Evolutionary conservation across 2,329 filamentous ascomycete genomes (phyloP).

Genomic region (Clarireedia monteithiana): DNA sequence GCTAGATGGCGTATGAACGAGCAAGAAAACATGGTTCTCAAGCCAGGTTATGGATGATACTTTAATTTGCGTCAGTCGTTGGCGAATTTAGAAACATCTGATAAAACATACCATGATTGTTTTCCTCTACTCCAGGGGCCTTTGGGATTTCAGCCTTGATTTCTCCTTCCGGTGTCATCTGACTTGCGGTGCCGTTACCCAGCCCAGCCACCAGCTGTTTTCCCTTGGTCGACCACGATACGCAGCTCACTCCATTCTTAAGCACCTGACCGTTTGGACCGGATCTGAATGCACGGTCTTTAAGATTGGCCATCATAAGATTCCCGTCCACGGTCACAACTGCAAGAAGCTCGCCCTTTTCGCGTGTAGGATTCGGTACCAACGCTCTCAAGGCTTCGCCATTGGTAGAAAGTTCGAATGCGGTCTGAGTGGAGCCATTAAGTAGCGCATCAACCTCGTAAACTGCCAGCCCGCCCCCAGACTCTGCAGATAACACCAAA

Average conservation of each 20-base stretch:
- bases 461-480: constrained; percentile 72
- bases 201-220: constrained; percentile 89
- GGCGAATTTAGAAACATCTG: neutral
- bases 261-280: constrained; percentile 57
- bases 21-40: constrained; percentile 76
- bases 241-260: constrained; percentile 69
- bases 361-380: constrained; percentile 69
- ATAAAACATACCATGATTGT: constrained; percentile 55
- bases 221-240: constrained; percentile 86
- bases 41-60: constrained; percentile 83
- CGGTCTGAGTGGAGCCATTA: constrained; percentile 56
- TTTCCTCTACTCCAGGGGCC: constrained; percentile 57
- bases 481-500: constrained; percentile 74
- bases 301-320: constrained; percentile 75
- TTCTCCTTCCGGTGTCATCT: constrained; percentile 76
- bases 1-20: constrained; percentile 64
- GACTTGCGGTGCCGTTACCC: constrained; percentile 68
- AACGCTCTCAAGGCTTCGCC: constrained; percentile 65
- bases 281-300: constrained; percentile 50
- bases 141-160: constrained; percentile 72
- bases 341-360: constrained; percentile 68
- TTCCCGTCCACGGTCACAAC: constrained; percentile 75
- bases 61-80: constrained; percentile 29
- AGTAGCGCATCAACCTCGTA: constrained; percentile 68
- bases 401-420: constrained; percentile 71